phyloP scores from a whole-genome alignment of 495 filamentous ascomycete species.

The Aspergillus taichungensis region DNA sequence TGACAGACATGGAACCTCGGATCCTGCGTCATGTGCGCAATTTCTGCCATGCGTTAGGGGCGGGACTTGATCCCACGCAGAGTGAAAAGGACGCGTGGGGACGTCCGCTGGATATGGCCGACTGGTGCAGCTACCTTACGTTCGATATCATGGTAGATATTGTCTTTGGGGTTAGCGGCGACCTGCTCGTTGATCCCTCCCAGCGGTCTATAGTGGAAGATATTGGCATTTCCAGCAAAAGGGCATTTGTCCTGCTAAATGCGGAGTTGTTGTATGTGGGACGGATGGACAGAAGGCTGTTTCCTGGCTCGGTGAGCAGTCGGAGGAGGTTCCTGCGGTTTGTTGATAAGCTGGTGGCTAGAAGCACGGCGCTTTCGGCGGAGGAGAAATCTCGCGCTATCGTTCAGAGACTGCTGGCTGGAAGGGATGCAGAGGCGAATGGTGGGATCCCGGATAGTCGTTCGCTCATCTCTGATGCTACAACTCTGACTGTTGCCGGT shows the following conservation, averaged over 20 bases:
- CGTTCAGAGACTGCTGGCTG: too few species aligned
- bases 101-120: constrained; percentile 17
- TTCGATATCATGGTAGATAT: constrained; percentile 12
- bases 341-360: neutral
- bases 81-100: neutral
- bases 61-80: neutral
- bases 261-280: neutral
- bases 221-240: neutral
- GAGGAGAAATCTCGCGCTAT: neutral
- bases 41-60: neutral
- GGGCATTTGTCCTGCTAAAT: neutral
- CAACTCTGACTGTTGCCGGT: too few species aligned
- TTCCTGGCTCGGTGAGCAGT: neutral
- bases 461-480: too few species aligned
- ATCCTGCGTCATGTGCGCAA: constrained; percentile 2
- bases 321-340: neutral
- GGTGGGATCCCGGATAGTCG: too few species aligned
- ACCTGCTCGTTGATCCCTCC: neutral
- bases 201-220: neutral
- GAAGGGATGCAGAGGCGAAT: too few species aligned
- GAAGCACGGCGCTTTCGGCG: neutral
- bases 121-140: constrained; percentile 24
- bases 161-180: constrained; percentile 1
- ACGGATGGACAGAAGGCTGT: neutral
- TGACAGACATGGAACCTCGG: constrained; percentile 1